Percentiles rank a stretch among this genome's conserved stretches.
phyloP scores from a whole-genome alignment of 148 eudicot genomes.

The Chenopodium formosanum region DNA sequence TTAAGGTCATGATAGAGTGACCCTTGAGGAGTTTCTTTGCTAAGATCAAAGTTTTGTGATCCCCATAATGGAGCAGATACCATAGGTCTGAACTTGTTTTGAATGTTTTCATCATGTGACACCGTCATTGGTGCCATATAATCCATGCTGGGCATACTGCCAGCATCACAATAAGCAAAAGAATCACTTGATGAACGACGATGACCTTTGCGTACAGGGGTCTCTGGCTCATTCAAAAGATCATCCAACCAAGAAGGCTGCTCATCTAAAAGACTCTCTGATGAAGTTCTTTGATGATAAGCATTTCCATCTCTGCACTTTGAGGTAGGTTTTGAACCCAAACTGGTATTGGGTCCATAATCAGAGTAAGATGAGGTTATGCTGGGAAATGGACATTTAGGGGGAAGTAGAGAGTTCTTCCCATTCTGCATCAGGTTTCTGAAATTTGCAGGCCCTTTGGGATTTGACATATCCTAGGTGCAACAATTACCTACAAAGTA shows the following conservation, averaged over 20 bases:
- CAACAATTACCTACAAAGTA: conserved; percentile 21
- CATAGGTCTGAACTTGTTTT: conserved; percentile 41
- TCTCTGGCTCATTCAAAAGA: conserved; percentile 90
- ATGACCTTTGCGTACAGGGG: conserved; percentile 81
- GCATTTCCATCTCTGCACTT: conserved; percentile 62
- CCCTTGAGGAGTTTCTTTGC: conserved; percentile 47
- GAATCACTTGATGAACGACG: conserved; percentile 99
- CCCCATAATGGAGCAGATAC: conserved; percentile 61
- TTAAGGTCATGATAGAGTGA: conserved; percentile 43
- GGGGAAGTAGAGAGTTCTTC: conserved; percentile 80
- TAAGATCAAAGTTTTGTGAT: conserved; percentile 54
- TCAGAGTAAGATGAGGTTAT: conserved; percentile 64
- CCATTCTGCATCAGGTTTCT: conserved; percentile 60
- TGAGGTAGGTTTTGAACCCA: conserved; percentile 46
- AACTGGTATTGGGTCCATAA: conserved; percentile 45
- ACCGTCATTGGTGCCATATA: conserved; percentile 30
- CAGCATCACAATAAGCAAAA: conserved; percentile 71
- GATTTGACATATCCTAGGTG: conserved; percentile 52
- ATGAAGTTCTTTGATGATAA: conserved; percentile 88
- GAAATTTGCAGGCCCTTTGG: conserved; percentile 65
- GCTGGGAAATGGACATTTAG: conserved; percentile 86
- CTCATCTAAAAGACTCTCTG: conserved; percentile 84
- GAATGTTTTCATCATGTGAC: conserved; percentile 50
- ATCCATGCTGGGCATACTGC: conserved; percentile 50
- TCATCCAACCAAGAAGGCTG: conserved; percentile 99